phyloP scores from a whole-genome alignment of 495 filamentous ascomycete species.

The Letharia columbiana region DNA sequence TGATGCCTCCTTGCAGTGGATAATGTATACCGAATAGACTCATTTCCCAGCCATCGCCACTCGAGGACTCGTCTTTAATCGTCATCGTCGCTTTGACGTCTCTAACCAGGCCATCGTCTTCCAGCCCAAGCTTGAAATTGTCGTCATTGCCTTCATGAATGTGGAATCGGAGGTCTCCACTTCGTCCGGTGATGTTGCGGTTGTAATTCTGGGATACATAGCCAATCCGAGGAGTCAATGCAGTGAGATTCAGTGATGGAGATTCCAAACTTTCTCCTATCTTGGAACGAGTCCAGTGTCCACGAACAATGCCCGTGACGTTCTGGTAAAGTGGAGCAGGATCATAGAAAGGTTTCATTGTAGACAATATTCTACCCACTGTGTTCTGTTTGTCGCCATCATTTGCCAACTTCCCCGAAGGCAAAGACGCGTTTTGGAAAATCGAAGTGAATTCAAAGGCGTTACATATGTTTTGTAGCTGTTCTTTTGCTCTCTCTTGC shows the following conservation, averaged over 20 bases:
- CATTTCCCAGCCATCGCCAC: constrained; percentile 64
- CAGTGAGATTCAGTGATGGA: constrained; percentile 44
- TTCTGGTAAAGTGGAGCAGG: constrained; percentile 63
- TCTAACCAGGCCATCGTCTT: constrained; percentile 37
- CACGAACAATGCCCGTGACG: constrained; percentile 65
- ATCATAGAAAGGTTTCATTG: constrained; percentile 36
- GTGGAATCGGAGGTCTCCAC: constrained; percentile 40
- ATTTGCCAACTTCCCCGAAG: constrained; percentile 21
- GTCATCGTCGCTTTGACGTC: constrained; percentile 56
- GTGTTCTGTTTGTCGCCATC: constrained; percentile 27
- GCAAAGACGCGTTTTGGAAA: constrained; percentile 19
- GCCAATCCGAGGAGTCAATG: constrained; percentile 40
- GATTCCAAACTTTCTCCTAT: background rate
- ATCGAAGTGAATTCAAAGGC: constrained; percentile 28
- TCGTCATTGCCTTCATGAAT: constrained; percentile 37
- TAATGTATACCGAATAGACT: constrained; percentile 77
- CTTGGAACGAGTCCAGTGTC: constrained; percentile 59
- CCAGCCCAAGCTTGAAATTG: constrained; percentile 15
- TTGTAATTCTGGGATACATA: constrained; percentile 51
- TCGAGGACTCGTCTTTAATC: constrained; percentile 60
- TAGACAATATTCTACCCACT: constrained; percentile 37
- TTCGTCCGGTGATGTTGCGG: constrained; percentile 57
- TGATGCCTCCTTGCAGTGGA: constrained; percentile 60
- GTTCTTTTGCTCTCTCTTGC: constrained; percentile 45
- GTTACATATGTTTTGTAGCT: constrained; percentile 40